Evolutionary conservation across 257 asterid species (phyloP).

Genomic region (Vinca minor): DNA sequence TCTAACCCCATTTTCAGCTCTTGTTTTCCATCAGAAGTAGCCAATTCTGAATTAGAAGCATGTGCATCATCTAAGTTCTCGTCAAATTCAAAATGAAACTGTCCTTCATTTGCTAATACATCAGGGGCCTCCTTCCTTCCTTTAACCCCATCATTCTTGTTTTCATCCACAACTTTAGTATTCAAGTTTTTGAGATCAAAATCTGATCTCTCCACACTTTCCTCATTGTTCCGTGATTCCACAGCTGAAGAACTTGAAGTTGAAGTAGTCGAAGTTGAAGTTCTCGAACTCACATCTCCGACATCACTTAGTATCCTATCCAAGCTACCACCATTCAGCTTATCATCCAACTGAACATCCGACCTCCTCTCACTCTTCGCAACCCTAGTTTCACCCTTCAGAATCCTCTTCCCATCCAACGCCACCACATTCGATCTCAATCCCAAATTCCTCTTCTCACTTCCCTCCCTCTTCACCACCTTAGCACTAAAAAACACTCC

Average conservation of each 20-base stretch:
- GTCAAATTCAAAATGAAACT: constrained; percentile 11
- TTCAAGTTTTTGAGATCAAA: constrained; percentile 24
- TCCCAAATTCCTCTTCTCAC: constrained; percentile 34
- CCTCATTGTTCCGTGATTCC: constrained; percentile 35
- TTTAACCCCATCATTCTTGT: constrained; percentile 18
- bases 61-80: constrained; percentile 18
- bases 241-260: no score
- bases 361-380: constrained; percentile 39
- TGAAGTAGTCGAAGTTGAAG: constrained; percentile 29
- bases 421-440: constrained; percentile 33
- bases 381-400: constrained; percentile 37
- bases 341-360: constrained; percentile 36
- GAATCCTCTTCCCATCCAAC: constrained; percentile 29
- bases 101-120: constrained; percentile 31
- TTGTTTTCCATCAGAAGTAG: constrained; percentile 32
- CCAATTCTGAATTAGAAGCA: constrained; percentile 10
- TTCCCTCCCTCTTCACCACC: constrained; percentile 40
- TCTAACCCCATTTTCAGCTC: constrained; percentile 29
- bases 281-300: constrained; percentile 35
- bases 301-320: constrained; percentile 35
- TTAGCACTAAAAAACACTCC: no score
- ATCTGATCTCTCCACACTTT: constrained; percentile 25
- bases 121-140: constrained; percentile 27
- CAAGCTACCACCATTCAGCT: constrained; percentile 26
- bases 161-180: constrained; percentile 19